Evolutionary conservation across 768 basidiomycete genomes (phyloP).

Genomic region (Auriscalpium orientale): DNA sequence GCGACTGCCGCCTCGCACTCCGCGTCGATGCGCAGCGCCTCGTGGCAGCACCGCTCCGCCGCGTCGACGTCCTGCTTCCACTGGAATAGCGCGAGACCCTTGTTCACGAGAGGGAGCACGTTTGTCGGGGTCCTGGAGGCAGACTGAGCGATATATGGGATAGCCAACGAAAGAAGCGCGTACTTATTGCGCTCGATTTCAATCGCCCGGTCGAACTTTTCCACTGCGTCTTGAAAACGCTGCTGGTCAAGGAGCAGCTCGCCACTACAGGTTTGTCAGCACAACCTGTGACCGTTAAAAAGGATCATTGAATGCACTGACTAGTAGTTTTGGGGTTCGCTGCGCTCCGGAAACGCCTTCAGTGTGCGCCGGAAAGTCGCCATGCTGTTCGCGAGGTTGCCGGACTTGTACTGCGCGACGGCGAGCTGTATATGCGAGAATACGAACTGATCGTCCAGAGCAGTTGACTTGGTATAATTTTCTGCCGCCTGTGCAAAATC

Average conservation of each 20-base stretch:
- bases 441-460: conserved; percentile 81
- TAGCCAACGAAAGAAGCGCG: conserved; percentile 13
- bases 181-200: conserved; percentile 79
- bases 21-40: conserved; percentile 82
- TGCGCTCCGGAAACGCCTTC: conserved; percentile 75
- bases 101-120: conserved; percentile 93
- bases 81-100: conserved; percentile 93
- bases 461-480: conserved; percentile 87
- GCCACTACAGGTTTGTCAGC: conserved; percentile 45
- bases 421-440: conserved; percentile 97
- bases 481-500: conserved; percentile 79
- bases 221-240: conserved; percentile 79
- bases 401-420: conserved; percentile 93
- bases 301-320: conserved; percentile 31
- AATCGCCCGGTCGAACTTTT: conserved; percentile 88
- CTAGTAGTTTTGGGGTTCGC: conserved; percentile 95
- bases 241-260: conserved; percentile 91
- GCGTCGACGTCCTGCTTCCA: conserved; percentile 84
- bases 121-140: conserved; percentile 43
- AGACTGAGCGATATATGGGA: conserved; percentile 20
- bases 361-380: conserved; percentile 84
- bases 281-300: background rate
- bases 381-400: conserved; percentile 73
- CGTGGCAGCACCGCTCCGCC: conserved; percentile 79
- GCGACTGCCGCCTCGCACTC: conserved; percentile 97